Evolutionary conservation across 495 filamentous ascomycete genomes (phyloP), one percentile per base, ranked within the genome.

Genomic region (Amphirosellinia nigrospora): DNA sequence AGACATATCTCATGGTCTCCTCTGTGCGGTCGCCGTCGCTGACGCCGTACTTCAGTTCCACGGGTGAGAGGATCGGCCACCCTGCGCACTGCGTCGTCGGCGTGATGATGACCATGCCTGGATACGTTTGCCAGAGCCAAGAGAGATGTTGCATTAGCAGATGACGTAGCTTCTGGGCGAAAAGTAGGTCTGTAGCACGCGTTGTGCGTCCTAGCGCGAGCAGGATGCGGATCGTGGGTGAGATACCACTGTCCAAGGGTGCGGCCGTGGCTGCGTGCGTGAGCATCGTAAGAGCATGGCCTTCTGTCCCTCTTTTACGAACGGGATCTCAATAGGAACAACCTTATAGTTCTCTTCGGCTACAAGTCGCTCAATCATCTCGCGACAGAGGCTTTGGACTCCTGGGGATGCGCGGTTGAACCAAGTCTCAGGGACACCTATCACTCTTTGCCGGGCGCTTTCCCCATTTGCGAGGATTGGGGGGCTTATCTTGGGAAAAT

Each of bases 251-350:
- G 1, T 78, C 76, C 11, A 68, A 56, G 0, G 79, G 76, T n/a
- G 80, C 72, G 0, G 79, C 73, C 0, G 78, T 82, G n/a, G 85
- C 83, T 48, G 90, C 90, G 71, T 93, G 90, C 43, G 85, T 82
- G 72, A 96, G 88, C 73, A 95, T 94, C 3, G 93, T 94, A 53
- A 96, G 74, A 50, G 89, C 90, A 80, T 96, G 93, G 93, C 92
- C 16, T 86, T 79, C 73, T 94, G 91, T 30, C 90, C 92, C 75
- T 93, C 86, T n/a, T 84, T 80, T n/a, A 94, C 71, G 68, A 91
- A 87, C 3, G 93, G 93, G 70, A 97, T 88, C 19, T 80, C 79
- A 75, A 97, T 92, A 56, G 90, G 84, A 36, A 95, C 81, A 34
- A 89, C 71, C 32, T 79, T 74, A 80, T 95, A 96, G 62, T 86